Evolutionary conservation across 225 moss, liverwort and hornwort species (phyloP), one percentile per base, ranked within the genome.

Genomic region (Lunularia cruciata): DNA sequence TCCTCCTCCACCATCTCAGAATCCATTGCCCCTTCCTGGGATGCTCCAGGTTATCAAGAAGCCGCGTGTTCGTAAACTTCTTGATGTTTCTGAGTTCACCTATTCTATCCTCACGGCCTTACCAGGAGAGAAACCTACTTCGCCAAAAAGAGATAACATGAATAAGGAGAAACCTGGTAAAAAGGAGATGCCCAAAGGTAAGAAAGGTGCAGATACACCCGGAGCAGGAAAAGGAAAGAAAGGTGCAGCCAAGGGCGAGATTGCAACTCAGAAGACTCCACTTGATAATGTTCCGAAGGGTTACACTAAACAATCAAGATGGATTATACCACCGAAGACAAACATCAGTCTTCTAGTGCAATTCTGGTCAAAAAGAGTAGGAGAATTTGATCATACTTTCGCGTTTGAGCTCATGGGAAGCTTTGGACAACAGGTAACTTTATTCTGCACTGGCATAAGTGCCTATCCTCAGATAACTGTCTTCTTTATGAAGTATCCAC

Each of bases 311-410:
- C 85, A 90, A 72, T 82, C 88, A n/a, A 73, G 95, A 65, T 95
- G 95, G 95, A 34, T 90, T 8, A 88, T 95, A 78, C 87, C 83
- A 22, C 76, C 66, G 9, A 78, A 83, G 38, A 72, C 79, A 60
- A 73, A 20, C 5, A 5, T 90, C 12, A 79, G 78, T 61, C 69
- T 95, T 30, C 67, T 81, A 31, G 72, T 95, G 25, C 78, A 90
- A 25, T 92, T 86, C 53, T 90, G 92, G 95, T 89, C 95, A 0
- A 62, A 38, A 3, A 5, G 70, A 26, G 51, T 90, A 0, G 90
- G 92, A 16, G 88, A 92, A 54, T 95, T 92, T 77, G 92, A 90
- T 46, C 38, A 88, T 36, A 67, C 47, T 46, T 95, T 95, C 30
- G 74, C 76, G 5, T 95, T 92, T 86, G 95, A 95, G 28, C 28